These are phyloP conservation scores for Furculomyces boomerangus DNA, from an alignment of 371 early-diverging fungal genomes.

Conservation along the genomic window DNA sequence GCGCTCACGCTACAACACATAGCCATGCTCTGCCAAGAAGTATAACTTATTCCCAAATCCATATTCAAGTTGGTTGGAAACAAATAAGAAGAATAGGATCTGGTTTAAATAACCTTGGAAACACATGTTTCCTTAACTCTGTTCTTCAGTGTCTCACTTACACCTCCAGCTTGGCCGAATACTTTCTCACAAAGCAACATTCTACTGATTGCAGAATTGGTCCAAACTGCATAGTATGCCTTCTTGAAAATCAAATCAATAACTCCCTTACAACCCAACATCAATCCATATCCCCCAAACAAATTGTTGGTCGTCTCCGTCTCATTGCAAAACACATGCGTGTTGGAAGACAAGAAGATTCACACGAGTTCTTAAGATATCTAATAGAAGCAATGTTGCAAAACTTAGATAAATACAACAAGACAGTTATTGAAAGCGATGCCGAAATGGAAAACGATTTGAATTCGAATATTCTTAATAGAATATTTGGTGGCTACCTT, in stretches of 20 bases:
- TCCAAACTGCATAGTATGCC: constrained; percentile 26
- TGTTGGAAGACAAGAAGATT: constrained; percentile 72
- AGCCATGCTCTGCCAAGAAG: constrained; percentile 32
- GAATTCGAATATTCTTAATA: constrained; percentile 24
- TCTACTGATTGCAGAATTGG: constrained; percentile 17
- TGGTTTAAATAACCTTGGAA: constrained; percentile 76
- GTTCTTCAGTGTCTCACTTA: constrained; percentile 81
- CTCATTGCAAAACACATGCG: constrained; percentile 56
- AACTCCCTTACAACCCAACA: constrained; percentile 21
- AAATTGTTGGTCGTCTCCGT: constrained; percentile 44
- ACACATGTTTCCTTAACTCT: constrained; percentile 92
- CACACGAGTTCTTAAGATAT: constrained; percentile 72
- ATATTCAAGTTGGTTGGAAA: constrained; percentile 24
- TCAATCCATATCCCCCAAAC: constrained; percentile 40
- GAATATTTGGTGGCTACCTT: constrained; percentile 67
- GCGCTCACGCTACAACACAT: constrained; percentile 17
- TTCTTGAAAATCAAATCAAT: constrained; percentile 24
- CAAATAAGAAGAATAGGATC: constrained; percentile 40
- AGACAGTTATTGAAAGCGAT: constrained; percentile 31
- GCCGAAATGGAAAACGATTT: constrained; percentile 28
- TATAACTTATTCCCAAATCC: not conserved
- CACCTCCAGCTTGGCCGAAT: constrained; percentile 67
- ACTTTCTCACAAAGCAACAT: constrained; percentile 38
- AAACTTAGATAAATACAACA: constrained; percentile 23
- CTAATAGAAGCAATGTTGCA: constrained; percentile 49